Base-by-base conservation (phyloP, 176 grass and related monocot genomes). In the Oryza brachyantha region DNA sequence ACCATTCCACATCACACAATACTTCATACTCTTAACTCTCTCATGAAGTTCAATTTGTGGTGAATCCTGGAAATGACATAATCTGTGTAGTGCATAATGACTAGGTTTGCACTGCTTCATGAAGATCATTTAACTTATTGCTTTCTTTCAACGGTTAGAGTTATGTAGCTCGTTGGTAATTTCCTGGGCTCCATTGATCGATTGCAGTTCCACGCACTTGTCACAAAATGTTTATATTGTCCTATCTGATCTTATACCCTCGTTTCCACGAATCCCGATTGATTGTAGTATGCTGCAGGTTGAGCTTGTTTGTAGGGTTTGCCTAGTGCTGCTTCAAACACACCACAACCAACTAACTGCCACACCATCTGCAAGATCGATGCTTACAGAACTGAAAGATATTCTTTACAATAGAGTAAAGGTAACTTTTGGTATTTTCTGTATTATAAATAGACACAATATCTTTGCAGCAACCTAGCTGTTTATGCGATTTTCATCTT, bases 341-440 rank as follows among this genome's bases (percentile, higher is more conserved):
- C 95, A 97, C 84, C 95, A 94, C 78, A 94, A 88, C 78, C 95
- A 97, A 38, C 79, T 97, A 79, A 94, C 87, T 70, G 84, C 82
- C 11, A 93, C 89, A 3, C 77, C 83, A 46, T 61, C 72, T 27
- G 89, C 91, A 64, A 91, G 91, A 85, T 84, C 89, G n/a, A 87
- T 94, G 70, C 84, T 94, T 52, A 83, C 61, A 22, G 68, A 64
- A 35, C 85, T 97, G 45, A 94, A 92, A 61, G 79, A 86, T 42
- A 88, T 90, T 80, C 85, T 97, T 58, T 88, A 86, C 61, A 36
- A 62, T 61, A 90, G 80, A 90, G 89, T 92, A 8, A 97, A 97
- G 95, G 95, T 97, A 85, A 83, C 10, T 79, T 52, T 54, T 42
- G 31, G 43, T 61, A 11, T 14, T 36, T 36, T 36, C 6, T 3